Percentiles rank a stretch among this genome's conserved stretches.
These are phyloP conservation scores for Chlorella ohadii DNA, from an alignment of 139 green algal genomes.

Conservation along the genomic window DNA sequence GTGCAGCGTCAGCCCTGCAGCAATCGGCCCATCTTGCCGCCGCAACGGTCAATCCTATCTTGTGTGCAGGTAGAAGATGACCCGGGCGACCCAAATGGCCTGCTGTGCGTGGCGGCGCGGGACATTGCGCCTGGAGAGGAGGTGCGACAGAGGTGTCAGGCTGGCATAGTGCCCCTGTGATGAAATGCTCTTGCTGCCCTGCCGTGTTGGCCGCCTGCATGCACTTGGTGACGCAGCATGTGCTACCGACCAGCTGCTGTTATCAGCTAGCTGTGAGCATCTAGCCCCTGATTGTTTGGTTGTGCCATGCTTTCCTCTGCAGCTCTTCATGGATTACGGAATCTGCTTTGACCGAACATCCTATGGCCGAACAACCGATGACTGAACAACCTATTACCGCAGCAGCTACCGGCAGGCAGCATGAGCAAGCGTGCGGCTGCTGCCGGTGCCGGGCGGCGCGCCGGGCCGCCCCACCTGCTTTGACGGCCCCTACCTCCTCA, in stretches of 20 bases:
- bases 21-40: no score
- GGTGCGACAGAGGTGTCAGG: background rate
- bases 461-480: conserved; percentile 42
- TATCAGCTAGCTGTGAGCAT: no score
- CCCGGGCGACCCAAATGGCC: background rate
- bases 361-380: no score
- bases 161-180: no score
- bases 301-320: conserved; percentile 1
- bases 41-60: no score
- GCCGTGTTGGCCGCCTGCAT: background rate
- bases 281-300: background rate
- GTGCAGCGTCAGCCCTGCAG: no score
- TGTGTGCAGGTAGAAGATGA: conserved; percentile 53
- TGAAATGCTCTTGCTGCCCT: background rate
- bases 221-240: no score
- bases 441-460: conserved; percentile 50
- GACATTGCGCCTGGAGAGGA: conserved; percentile 44
- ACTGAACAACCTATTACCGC: no score
- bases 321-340: conserved; percentile 71
- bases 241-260: no score
- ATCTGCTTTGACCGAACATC: background rate
- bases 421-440: conserved; percentile 49
- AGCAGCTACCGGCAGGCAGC: no score
- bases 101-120: conserved; percentile 44
- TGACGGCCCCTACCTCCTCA: conserved; percentile 59